Percentiles rank a stretch among this genome's conserved stretches.
Conservation (phyloP, 345 rosid genomes). For the Anastatica hierochuntica region DNA sequence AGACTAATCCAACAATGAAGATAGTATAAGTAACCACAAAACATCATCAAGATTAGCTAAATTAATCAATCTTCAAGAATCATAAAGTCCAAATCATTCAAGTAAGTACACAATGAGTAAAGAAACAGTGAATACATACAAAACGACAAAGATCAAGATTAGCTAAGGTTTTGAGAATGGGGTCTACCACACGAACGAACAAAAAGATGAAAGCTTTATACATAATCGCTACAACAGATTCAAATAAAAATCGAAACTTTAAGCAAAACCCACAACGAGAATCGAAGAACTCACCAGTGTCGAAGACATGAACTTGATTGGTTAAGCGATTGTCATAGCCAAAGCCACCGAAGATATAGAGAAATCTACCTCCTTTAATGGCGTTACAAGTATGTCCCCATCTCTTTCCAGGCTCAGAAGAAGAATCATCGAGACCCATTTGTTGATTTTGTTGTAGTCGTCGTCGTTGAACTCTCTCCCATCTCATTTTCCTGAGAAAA, state of each 20-base stretch:
- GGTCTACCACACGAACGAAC: too few species aligned
- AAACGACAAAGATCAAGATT: too few species aligned
- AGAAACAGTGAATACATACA: too few species aligned
- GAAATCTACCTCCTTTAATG: slow-evolving; percentile 74
- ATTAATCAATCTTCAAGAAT: too few species aligned
- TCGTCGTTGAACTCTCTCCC: slow-evolving; percentile 70
- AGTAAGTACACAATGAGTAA: too few species aligned
- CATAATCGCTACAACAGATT: too few species aligned
- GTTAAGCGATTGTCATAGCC: slow-evolving; percentile 90
- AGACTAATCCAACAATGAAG: too few species aligned
- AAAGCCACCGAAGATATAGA: slow-evolving; percentile 89
- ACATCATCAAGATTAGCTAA: too few species aligned
- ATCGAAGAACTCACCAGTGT: slow-evolving; percentile 52
- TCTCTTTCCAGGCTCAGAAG: slow-evolving; percentile 75
- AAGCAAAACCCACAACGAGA: not conserved
- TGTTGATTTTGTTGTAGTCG: slow-evolving; percentile 22
- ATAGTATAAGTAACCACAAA: slow-evolving; percentile 4
- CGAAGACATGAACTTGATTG: slow-evolving; percentile 91
- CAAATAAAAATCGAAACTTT: too few species aligned
- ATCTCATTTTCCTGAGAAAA: slow-evolving; percentile 43
- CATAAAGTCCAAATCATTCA: too few species aligned
- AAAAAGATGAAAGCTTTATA: too few species aligned
- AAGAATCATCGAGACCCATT: slow-evolving; percentile 29
- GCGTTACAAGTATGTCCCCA: slow-evolving; percentile 99
- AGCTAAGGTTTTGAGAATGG: too few species aligned